Conservation (phyloP, 2,329 filamentous ascomycete species). For the Amesomyces nigricolor region DNA sequence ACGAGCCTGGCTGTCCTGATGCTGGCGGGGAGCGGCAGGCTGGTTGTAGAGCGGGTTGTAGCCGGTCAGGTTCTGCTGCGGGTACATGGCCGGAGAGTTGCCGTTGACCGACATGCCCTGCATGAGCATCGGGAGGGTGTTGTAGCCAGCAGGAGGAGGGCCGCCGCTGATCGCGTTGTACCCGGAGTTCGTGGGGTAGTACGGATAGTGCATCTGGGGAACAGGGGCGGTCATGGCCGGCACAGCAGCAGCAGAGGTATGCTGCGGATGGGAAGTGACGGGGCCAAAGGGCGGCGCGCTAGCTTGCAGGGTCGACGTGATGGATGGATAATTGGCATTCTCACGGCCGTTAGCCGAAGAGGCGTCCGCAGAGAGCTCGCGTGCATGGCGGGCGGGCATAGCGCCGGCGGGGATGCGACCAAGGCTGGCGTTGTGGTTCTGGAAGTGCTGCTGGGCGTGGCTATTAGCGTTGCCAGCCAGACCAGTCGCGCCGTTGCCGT, state of each 20-base stretch:
- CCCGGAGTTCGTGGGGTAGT: constrained; percentile 28
- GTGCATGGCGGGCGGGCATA: constrained; percentile 62
- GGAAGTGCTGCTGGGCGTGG: constrained; percentile 58
- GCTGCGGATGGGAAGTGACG: constrained; percentile 39
- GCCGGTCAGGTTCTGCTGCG: constrained; percentile 51
- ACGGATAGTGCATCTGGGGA: constrained; percentile 24
- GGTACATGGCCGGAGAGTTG: constrained; percentile 41
- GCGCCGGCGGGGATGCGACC: constrained; percentile 69
- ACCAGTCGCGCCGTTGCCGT: constrained; percentile 44
- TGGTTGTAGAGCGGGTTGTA: constrained; percentile 46
- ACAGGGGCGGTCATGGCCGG: constrained; percentile 30
- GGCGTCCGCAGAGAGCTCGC: constrained; percentile 58
- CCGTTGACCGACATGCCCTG: constrained; percentile 55
- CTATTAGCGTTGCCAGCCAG: constrained; percentile 47
- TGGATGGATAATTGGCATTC: constrained; percentile 50
- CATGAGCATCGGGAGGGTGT: constrained; percentile 58
- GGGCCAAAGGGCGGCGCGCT: constrained; percentile 76
- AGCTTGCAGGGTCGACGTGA: constrained; percentile 70
- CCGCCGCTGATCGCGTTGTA: constrained; percentile 30
- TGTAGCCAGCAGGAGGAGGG: constrained; percentile 32
- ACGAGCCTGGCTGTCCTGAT: constrained; percentile 69
- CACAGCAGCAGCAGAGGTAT: constrained; percentile 26
- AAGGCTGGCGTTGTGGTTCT: constrained; percentile 76
- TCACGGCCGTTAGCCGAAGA: constrained; percentile 38
- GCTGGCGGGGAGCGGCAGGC: constrained; percentile 38